Evolutionary conservation across 495 filamentous ascomycete species (phyloP).

Genomic region (Monascus purpureus): DNA sequence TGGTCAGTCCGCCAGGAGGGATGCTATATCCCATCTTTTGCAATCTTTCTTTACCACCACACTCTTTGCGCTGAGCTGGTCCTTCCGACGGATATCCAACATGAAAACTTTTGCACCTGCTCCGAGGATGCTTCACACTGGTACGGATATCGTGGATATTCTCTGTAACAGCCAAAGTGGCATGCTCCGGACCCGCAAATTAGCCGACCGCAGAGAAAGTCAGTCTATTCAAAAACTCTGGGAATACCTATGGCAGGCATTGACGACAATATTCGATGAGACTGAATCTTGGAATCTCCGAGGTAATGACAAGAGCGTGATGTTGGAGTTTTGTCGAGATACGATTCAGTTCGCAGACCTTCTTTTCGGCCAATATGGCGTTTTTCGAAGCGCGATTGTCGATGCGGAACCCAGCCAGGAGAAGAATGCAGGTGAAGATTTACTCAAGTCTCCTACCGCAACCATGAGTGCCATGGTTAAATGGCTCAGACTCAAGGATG

Average conservation of each 20-base stretch:
- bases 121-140: constrained; percentile 55
- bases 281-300: constrained; percentile 66
- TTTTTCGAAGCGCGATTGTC: constrained; percentile 55
- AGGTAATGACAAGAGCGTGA: constrained; percentile 50
- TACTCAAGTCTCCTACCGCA: constrained; percentile 43
- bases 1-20: constrained; percentile 50
- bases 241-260: constrained; percentile 62
- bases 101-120: constrained; percentile 52
- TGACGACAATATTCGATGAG: constrained; percentile 68
- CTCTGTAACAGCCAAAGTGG: constrained; percentile 74
- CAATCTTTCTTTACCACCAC: constrained; percentile 47
- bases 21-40: constrained; percentile 60
- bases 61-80: constrained; percentile 46
- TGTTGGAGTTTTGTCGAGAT: constrained; percentile 88
- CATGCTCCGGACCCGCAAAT: constrained; percentile 52
- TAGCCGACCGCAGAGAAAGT: constrained; percentile 44
- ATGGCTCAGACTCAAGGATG: constrained; percentile 74
- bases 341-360: constrained; percentile 84
- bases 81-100: constrained; percentile 39
- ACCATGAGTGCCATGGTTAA: constrained; percentile 57
- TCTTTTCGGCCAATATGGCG: constrained; percentile 67
- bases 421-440: constrained; percentile 25
- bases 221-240: constrained; percentile 60
- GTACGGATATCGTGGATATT: constrained; percentile 60
- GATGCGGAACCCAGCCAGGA: constrained; percentile 25